A percentile compares a stretch with the other conserved stretches of the same genome.
These are phyloP conservation scores for Colletotrichum gigasporum DNA, from an alignment of 2,329 filamentous ascomycete genomes.

Conservation along the genomic window DNA sequence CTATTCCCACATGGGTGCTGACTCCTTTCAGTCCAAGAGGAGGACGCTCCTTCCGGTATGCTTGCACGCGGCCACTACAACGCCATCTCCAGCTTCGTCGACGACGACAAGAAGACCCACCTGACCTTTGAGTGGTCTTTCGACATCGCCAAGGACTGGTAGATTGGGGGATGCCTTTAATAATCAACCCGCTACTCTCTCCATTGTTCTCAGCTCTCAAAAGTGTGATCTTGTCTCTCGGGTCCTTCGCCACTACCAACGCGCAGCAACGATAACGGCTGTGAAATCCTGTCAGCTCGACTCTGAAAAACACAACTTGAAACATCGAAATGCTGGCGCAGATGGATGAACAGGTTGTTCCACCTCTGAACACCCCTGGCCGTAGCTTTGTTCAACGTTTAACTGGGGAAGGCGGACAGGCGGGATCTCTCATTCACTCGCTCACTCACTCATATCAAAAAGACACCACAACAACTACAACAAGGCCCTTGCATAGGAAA, in stretches of 20 bases:
- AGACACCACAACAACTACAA: background rate
- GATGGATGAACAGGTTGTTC: no score
- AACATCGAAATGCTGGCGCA: no score
- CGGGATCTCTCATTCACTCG: background rate
- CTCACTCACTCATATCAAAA: slow-evolving; percentile 3
- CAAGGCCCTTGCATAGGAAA: background rate
- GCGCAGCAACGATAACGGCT: no score
- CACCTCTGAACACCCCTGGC: no score
- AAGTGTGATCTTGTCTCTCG: background rate
- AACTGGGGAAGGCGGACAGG: no score
- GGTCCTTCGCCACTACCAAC: no score
- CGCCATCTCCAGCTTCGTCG: slow-evolving; percentile 88
- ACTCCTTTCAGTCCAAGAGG: slow-evolving; percentile 76
- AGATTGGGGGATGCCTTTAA: slow-evolving; percentile 39
- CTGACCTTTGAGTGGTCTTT: slow-evolving; percentile 96
- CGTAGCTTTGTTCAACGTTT: no score
- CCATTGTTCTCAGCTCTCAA: background rate
- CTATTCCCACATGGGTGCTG: background rate
- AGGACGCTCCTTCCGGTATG: slow-evolving; percentile 93
- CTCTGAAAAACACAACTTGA: no score
- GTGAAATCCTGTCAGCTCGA: no score
- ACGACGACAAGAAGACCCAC: slow-evolving; percentile 93
- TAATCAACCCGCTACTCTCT: background rate
- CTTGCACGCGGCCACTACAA: slow-evolving; percentile 90
- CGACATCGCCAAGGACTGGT: slow-evolving; percentile 97